Evolutionary conservation across 257 asterid species (phyloP).

Genomic region (Linaria vulgaris): DNA sequence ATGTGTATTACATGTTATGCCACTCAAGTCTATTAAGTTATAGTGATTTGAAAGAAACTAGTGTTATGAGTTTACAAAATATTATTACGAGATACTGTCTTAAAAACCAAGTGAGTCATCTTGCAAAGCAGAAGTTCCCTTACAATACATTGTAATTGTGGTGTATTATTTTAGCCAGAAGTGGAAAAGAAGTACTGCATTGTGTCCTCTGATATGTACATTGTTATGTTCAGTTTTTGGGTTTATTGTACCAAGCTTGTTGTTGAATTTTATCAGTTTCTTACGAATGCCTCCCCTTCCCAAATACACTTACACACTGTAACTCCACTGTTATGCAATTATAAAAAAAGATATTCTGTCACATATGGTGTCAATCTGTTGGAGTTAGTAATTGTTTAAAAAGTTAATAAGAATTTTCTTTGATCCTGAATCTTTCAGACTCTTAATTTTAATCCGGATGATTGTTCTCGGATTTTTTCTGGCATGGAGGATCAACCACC

Average conservation of each 20-base stretch:
- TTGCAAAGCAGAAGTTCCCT: no score
- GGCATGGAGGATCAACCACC: conserved; percentile 61
- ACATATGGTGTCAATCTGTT: neutral
- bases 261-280: neutral
- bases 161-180: neutral
- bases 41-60: neutral
- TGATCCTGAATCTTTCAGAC: conserved; percentile 38
- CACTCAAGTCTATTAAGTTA: no score
- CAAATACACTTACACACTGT: no score
- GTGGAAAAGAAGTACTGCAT: neutral
- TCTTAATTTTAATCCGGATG: conserved; percentile 58
- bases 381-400: neutral
- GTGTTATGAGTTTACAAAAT: neutral
- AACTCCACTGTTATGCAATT: conserved; percentile 1
- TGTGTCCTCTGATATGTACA: neutral
- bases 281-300: neutral
- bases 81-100: neutral
- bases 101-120: neutral
- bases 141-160: neutral
- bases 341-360: no score
- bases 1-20: no score
- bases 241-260: neutral
- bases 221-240: neutral
- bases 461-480: conserved; percentile 62
- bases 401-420: neutral